Evolutionary conservation across 176 grass and related monocot genomes (phyloP), one percentile per base, ranked within the genome.

Genomic region (Dendrocalamus sinicus): DNA sequence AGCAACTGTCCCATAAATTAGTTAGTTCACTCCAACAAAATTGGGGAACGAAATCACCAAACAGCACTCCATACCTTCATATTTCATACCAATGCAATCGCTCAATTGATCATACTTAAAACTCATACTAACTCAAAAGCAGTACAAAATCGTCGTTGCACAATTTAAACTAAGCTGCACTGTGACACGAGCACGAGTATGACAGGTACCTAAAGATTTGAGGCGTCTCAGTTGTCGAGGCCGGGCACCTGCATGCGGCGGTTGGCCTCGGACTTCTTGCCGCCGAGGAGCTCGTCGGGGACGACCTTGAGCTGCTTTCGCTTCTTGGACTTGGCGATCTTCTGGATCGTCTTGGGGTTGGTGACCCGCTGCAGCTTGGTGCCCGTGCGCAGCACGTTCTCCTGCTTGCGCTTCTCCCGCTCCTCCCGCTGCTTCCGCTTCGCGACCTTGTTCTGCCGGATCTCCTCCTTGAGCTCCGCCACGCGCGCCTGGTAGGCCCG

Each of bases 301-400:
- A 99, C 88, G 45, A 99, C 86, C 81, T 86, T 96, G 41, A 99
- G 91, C 82, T 88, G 88, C 75, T 88, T 92, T 19, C 87, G 90
- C 41, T 99, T 81, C 93, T 90, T 99, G 10, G 93, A 99, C 81
- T 96, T 99, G 81, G 90, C 90, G 41, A 99, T 99, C 88, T 90
- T 99, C 84, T 99, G 93, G 84, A 99, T 88, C 2, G 96, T 99
- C 84, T 99, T 99, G 11, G 94, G 92, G 77, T 99, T 99, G 52
- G 94, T 91, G 32, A 99, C 94, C 67, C 87, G 87, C 87, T 99
- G 96, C 39, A 96, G 81, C 84, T 92, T 95, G 8, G 93, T 94
- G 19, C 96, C 96, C 24, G 93, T 83, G 47, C 92, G 89, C 40
- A 96, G 61, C 12, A 91, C 55, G 83, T 99, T 99, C 90, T 99